Evolutionary conservation across 495 filamentous ascomycete genomes (phyloP), one percentile per base, ranked within the genome.

Genomic region (Diplogelasinospora grovesii): DNA sequence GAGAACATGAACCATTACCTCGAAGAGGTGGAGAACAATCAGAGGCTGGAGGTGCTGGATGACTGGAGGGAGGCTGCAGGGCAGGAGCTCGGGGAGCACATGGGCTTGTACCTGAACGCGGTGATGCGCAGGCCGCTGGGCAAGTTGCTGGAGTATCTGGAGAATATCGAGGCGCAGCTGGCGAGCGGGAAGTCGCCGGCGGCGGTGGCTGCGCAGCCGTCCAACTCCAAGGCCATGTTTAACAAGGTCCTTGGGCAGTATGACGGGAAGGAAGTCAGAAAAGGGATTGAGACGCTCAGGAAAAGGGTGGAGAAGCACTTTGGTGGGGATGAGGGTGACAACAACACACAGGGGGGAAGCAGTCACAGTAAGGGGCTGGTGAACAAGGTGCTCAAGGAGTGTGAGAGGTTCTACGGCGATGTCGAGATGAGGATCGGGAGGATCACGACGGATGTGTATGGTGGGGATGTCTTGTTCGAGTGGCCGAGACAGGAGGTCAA

Each of bases 1-100:
- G 90, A 97, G 60, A 97, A 97, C 57, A 95, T 96, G 90, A 92
- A 95, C 57, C 89, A 95, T 58, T 95, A 90, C 60, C 68, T 89
- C 8, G 89, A 96, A 51, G 90, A 96, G 57, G 81, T 94, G 8
- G 84, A 92, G 47, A 54, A 56, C 46, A 69, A 81, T n/a, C 74
- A 78, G 26, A 67, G 68, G 13, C 78, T 89, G 39, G 72, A 81
- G 2, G 78, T 94, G 10, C 70, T 97, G 5, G 78, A 82, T 45
- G 80, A 85, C 45, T 95, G 89, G 86, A 77, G 74, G 51, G 75
- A 79, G 36, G 78, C 79, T 21, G 90, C 90, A 1, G 66, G 73
- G 19, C 71, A 77, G 35, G 90, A 95, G 60, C 78, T 90, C 64
- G 68, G 68, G n/a, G 89, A 95, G 57, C 89, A 96, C 57, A 77